These are phyloP conservation scores for Botrytis deweyae DNA, from an alignment of 2,329 filamentous ascomycete genomes.

Conservation along the genomic window DNA sequence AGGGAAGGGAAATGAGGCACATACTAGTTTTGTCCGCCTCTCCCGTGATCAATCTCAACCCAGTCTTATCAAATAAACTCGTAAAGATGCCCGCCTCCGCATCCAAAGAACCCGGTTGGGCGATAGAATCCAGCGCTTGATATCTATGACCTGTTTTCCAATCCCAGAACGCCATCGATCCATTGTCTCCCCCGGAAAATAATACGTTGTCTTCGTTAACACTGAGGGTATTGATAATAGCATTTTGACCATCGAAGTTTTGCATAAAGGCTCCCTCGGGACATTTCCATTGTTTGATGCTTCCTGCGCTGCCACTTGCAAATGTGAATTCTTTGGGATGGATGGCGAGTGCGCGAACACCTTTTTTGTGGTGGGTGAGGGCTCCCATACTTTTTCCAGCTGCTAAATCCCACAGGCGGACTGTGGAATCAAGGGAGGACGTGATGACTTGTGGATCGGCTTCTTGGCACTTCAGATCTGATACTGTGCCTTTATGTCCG, in stretches of 20 bases:
- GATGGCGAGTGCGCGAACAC: constrained; percentile 77
- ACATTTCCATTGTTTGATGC: constrained; percentile 99
- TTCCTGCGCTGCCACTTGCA: constrained; percentile 84
- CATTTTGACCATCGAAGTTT: constrained; percentile 95
- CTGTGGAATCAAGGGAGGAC: constrained; percentile 86
- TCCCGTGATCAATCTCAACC: constrained; percentile 84
- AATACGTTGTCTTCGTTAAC: constrained; percentile 95
- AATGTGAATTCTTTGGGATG: constrained; percentile 97
- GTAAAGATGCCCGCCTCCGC: constrained; percentile 95
- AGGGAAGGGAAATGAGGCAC: constrained; percentile 32
- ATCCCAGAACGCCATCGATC: constrained; percentile 96
- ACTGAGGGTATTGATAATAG: constrained; percentile 90
- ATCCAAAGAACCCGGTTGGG: constrained; percentile 90
- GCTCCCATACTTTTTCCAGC: constrained; percentile 96
- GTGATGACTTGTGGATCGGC: constrained; percentile 95
- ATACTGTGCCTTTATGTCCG: constrained; percentile 88
- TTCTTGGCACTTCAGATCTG: constrained; percentile 89
- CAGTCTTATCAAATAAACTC: constrained; percentile 87
- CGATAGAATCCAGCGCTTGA: constrained; percentile 84
- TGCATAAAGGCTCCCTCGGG: constrained; percentile 99
- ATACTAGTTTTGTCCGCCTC: constrained; percentile 93
- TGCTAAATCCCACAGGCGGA: constrained; percentile 91
- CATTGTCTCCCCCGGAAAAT: constrained; percentile 92
- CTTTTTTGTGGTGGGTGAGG: constrained; percentile 97
- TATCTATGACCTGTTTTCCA: constrained; percentile 96